Conservation (phyloP, 2,329 filamentous ascomycete species). For the Colletotrichum coccodes region DNA sequence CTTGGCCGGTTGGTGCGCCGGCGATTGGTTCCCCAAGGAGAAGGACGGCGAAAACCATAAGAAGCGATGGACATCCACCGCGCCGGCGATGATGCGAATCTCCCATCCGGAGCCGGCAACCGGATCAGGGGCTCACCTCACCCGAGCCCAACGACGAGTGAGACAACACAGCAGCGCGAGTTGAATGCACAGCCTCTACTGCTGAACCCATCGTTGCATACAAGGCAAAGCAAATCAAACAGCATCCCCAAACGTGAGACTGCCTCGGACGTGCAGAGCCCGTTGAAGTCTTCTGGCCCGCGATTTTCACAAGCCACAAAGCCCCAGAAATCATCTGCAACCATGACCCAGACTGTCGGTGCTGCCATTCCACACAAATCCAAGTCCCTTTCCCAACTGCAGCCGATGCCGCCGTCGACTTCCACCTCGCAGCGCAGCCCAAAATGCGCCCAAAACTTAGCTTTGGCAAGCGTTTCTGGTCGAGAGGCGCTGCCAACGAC, state of each 20-base stretch:
- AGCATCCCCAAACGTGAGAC: not conserved
- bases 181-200: conserved; percentile 6
- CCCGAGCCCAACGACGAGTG: not conserved
- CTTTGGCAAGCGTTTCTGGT: conserved; percentile 34
- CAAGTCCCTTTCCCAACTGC: not conserved
- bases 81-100: not conserved
- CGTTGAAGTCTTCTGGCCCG: conserved; percentile 6
- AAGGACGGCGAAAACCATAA: conserved; percentile 11
- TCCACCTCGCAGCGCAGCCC: conserved; percentile 3
- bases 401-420: not conserved
- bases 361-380: not conserved
- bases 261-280: conserved; percentile 1
- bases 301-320: conserved; percentile 16
- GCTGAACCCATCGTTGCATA: conserved; percentile 6
- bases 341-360: not conserved
- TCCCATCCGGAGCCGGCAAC: not conserved
- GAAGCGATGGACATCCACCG: conserved; percentile 6
- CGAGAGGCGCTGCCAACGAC: conserved; percentile 24
- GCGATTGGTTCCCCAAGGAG: conserved; percentile 22
- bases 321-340: not conserved
- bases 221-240: not conserved
- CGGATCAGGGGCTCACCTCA: not conserved
- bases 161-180: not conserved
- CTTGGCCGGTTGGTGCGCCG: conserved; percentile 22
- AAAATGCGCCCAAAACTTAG: conserved; percentile 25